Evolutionary conservation across 2,329 filamentous ascomycete genomes (phyloP), one percentile per base, ranked within the genome.

Genomic region (Beauveria bassiana): DNA sequence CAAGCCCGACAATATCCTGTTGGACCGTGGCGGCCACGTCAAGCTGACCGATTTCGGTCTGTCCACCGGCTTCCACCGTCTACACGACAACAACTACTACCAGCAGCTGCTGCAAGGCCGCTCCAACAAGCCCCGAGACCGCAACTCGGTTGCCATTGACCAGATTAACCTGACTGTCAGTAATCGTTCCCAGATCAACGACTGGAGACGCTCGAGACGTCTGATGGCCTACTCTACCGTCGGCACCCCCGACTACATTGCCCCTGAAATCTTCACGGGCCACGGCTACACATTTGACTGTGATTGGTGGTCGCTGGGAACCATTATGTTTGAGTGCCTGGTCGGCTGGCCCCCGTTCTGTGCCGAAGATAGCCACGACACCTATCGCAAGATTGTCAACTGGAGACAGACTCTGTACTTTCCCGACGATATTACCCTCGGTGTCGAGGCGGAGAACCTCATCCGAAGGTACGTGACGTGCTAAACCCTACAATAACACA

Each of bases 321-420:
- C 95, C 50, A 99, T 99, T 77, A 98, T 99, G 95, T 99, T 98
- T 70, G 95, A 99, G 77, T 99, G 95, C 75, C 82, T 99, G 67
- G 92, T 99, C 64, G 95, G 95, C 69, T 99, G 95, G 95, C 95
- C 95, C 61, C 95, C 95, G 34, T 99, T 99, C 84, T 99, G 95
- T 74, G 93, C 95, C 22, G 95, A 99, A 74, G 93, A 98, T 73
- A 90, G 92, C 64, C 93, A 96, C 72, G 95, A 98, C 74, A 98
- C 95, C 1, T 99, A 99, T 78, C 89, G 93, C 67, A 99, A 99
- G 83, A 99, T 99, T 74, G 92, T 99, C 69, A 96, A 97, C 78
- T 99, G 95, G 95, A 87, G 91, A 61, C 89, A 96, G 71, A 92
- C 93, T 63, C 79, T 99, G 53, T 96, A 96, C 76, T 98, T 99